Conservation (phyloP, 2,329 filamentous ascomycete genomes). For the Fusarium sublunatum region DNA sequence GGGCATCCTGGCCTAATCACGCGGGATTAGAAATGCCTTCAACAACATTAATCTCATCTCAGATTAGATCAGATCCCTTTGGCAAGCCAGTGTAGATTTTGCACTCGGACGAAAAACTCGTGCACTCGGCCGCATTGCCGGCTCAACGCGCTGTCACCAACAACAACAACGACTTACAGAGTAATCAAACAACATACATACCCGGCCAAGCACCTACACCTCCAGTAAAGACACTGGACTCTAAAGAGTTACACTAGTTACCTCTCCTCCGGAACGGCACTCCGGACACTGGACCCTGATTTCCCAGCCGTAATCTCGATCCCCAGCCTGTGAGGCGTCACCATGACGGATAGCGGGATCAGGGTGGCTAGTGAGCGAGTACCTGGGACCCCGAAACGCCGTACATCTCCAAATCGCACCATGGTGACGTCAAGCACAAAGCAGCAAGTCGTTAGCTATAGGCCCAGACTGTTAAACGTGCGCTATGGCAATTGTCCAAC, state of each 20-base stretch:
- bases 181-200: background rate
- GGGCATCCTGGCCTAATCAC: background rate
- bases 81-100: background rate
- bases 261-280: constrained; percentile 28
- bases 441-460: constrained; percentile 26
- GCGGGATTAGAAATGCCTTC: background rate
- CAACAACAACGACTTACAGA: constrained; percentile 3
- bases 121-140: constrained; percentile 22
- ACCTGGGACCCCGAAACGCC: constrained; percentile 36
- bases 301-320: constrained; percentile 50
- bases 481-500: constrained; percentile 11
- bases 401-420: constrained; percentile 37
- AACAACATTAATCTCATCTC: background rate
- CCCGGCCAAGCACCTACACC: background rate
- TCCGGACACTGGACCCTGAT: constrained; percentile 47
- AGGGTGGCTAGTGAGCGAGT: constrained; percentile 22
- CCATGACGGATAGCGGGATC: constrained; percentile 42
- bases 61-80: background rate
- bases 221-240: background rate
- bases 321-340: constrained; percentile 37
- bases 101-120: constrained; percentile 8
- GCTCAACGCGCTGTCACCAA: constrained; percentile 3
- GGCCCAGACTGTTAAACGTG: constrained; percentile 20
- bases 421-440: constrained; percentile 46
- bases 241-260: constrained; percentile 13